Conservation (phyloP, 805 yeast genomes). For the Ogataea populi-albae region DNA sequence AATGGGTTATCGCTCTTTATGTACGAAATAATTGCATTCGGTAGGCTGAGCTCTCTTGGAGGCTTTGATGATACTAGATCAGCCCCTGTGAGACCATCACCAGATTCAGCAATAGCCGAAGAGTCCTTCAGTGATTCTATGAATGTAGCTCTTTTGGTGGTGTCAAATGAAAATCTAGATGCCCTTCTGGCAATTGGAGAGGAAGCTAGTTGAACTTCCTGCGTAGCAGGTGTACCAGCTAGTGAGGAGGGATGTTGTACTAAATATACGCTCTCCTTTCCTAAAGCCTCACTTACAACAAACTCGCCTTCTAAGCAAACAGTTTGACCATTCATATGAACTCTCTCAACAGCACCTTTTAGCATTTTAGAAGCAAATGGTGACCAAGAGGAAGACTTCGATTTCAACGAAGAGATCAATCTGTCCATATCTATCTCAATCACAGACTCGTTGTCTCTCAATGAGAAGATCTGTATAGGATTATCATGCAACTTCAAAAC, state of each 20-base stretch:
- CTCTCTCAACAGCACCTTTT: constrained; percentile 87
- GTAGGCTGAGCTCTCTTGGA: constrained; percentile 68
- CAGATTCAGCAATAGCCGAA: constrained; percentile 36
- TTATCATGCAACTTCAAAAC: constrained; percentile 70
- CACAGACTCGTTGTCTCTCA: constrained; percentile 74
- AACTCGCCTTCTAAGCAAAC: constrained; percentile 82
- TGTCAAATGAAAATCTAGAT: constrained; percentile 50
- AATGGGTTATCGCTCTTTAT: constrained; percentile 86
- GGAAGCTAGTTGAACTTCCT: constrained; percentile 29
- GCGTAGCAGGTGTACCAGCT: constrained; percentile 29
- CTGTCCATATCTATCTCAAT: constrained; percentile 87
- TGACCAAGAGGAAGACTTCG: constrained; percentile 44
- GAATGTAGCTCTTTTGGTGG: constrained; percentile 37
- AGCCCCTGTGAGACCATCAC: constrained; percentile 53
- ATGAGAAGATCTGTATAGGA: constrained; percentile 78
- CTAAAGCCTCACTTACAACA: constrained; percentile 56
- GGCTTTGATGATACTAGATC: constrained; percentile 72
- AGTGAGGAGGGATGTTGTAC: constrained; percentile 42
- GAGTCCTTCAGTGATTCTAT: constrained; percentile 33
- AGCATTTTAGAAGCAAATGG: constrained; percentile 54
- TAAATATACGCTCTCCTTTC: constrained; percentile 51
- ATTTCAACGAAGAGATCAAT: constrained; percentile 40
- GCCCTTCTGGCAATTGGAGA: constrained; percentile 38
- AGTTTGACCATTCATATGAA: constrained; percentile 71
- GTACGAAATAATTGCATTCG: constrained; percentile 73